Conservation (phyloP, 768 basidiomycete species). For the Amanita inopinata region DNA sequence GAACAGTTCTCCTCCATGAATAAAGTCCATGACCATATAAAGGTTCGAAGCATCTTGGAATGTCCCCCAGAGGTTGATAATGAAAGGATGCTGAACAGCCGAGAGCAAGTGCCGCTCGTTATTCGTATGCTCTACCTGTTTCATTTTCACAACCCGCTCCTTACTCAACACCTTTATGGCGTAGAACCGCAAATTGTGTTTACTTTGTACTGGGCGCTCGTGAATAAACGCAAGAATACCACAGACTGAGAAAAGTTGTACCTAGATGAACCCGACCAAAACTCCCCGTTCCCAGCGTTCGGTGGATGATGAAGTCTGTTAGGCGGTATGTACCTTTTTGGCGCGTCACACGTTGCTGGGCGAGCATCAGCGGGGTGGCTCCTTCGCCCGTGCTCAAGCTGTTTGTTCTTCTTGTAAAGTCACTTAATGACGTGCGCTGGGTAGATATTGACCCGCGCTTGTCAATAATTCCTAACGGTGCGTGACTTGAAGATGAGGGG, state of each 20-base stretch:
- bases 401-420: constrained; percentile 26
- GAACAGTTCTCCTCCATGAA: constrained; percentile 94
- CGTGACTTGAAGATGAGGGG: background rate
- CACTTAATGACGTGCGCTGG: constrained; percentile 50
- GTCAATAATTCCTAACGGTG: constrained; percentile 26
- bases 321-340: constrained; percentile 64
- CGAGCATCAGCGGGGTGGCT: constrained; percentile 12
- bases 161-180: constrained; percentile 94
- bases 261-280: constrained; percentile 95
- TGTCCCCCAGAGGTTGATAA: constrained; percentile 93
- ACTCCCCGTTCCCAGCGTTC: constrained; percentile 88
- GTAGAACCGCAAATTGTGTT: constrained; percentile 92
- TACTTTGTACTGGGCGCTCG: constrained; percentile 62
- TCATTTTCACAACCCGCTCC: constrained; percentile 83
- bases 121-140: constrained; percentile 97
- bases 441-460: constrained; percentile 64
- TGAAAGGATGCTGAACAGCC: constrained; percentile 82
- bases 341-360: constrained; percentile 19
- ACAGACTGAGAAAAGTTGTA: constrained; percentile 20
- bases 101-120: constrained; percentile 86
- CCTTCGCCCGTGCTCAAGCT: constrained; percentile 15
- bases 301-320: constrained; percentile 68
- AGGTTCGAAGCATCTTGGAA: constrained; percentile 90
- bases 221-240: constrained; percentile 5
- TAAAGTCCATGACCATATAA: constrained; percentile 98